Evolutionary conservation across 2,329 filamentous ascomycete genomes (phyloP).

Genomic region (Graphilbum sp.): DNA sequence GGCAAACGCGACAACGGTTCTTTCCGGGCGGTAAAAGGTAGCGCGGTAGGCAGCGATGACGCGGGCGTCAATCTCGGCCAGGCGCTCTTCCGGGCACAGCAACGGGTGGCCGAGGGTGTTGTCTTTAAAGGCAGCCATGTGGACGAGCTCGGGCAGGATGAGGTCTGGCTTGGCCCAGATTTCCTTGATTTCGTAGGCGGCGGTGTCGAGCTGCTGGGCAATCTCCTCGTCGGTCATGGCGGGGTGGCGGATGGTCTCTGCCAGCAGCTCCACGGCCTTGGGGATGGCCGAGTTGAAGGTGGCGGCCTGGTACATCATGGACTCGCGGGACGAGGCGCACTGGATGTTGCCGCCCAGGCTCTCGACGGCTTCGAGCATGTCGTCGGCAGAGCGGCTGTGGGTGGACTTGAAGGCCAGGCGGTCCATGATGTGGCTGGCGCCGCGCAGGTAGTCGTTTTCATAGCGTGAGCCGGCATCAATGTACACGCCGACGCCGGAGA

Average conservation of each 20-base stretch:
- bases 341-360: conserved; percentile 89
- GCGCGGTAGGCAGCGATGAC: conserved; percentile 66
- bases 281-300: conserved; percentile 92
- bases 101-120: conserved; percentile 92
- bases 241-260: conserved; percentile 84
- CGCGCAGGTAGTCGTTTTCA: conserved; percentile 70
- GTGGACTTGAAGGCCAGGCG: conserved; percentile 90
- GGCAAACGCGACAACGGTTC: conserved; percentile 89
- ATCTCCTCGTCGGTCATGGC: conserved; percentile 77
- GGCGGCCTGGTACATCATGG: conserved; percentile 96
- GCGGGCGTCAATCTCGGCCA: conserved; percentile 55
- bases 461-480: conserved; percentile 90
- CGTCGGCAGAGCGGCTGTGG: conserved; percentile 51
- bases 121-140: conserved; percentile 88
- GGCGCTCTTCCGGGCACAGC: conserved; percentile 72
- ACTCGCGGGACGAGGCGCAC: conserved; percentile 87
- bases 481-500: conserved; percentile 89
- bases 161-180: conserved; percentile 97
- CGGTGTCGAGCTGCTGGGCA: conserved; percentile 70
- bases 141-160: conserved; percentile 85
- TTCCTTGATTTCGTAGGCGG: conserved; percentile 88
- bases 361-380: conserved; percentile 79
- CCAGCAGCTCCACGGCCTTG: conserved; percentile 65
- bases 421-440: conserved; percentile 93
- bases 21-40: conserved; percentile 73